Evolutionary conservation across 192 early-diverging fungal species (phyloP), one percentile per base, ranked within the genome.

Genomic region (Podila verticillata): DNA sequence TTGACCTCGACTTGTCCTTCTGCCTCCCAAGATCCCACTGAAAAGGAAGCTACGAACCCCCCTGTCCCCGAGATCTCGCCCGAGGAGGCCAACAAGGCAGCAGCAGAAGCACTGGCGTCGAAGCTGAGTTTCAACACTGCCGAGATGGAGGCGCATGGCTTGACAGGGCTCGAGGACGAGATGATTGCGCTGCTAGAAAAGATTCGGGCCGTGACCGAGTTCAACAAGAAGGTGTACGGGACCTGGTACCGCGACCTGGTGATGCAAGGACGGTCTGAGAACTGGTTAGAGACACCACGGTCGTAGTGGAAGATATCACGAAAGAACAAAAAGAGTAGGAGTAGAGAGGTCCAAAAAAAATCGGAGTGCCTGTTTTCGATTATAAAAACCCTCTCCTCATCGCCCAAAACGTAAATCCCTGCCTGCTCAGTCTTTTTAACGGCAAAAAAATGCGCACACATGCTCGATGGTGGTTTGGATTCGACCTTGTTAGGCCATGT

Each of bases 221-320:
- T 80, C 29, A 80, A 80, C 48, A 80, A 72, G 70, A 80, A 80
- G 70, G 77, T 80, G 26, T 80, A 80, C 28, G 77, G 77, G 57
- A 58, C 65, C 2, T 80, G 77, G 77, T 80, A 80, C 29, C 66
- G 77, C 7, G 77, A 80, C 51, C 34, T 80, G 59, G 70, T 80
- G 17, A 80, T 63, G 35, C 65, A 80, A 35, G 77, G 77, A 9
- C 65, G 69, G 19, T 60, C 77, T 12, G 77, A 80, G 66, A 72
- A 54, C 15, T 80, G 77, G 77, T 31, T 80, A 20, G 70, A 80
- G 57, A 19, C n/a, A 20, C 61, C 29, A 48, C 31, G 7, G 35
- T 1, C 12, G 36, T n/a, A 24, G 13, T 22, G 35, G 35, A 5
- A 5, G 1, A 9, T 36, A 9, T 36, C 9, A 9, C 9, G 6